phyloP scores from a whole-genome alignment of 495 filamentous ascomycete genomes.

The Xylaria cubensis region DNA sequence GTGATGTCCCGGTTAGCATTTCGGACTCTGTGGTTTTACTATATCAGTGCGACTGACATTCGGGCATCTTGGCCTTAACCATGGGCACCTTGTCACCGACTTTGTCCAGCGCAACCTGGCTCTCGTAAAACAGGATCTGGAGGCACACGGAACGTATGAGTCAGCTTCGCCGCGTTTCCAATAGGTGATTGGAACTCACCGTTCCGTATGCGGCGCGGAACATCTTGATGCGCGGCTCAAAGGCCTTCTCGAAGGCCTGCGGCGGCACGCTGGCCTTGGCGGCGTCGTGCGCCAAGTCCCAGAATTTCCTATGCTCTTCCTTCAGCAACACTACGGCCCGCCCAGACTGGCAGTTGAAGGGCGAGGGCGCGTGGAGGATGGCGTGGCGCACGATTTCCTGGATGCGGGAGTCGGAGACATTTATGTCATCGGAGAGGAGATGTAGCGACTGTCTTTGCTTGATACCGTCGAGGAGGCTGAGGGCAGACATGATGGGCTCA shows the following conservation, averaged over 20 bases:
- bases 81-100: not conserved
- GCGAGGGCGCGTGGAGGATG: slow-evolving; percentile 50
- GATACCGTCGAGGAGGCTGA: slow-evolving; percentile 49
- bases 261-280: slow-evolving; percentile 47
- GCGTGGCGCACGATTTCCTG: slow-evolving; percentile 55
- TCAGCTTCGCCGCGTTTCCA: not conserved
- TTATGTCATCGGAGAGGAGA: slow-evolving; percentile 70
- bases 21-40: too few relatives aligned
- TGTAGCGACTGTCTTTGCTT: slow-evolving; percentile 53
- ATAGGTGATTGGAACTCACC: not conserved
- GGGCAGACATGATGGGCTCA: not conserved
- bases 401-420: slow-evolving; percentile 82
- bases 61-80: slow-evolving; percentile 7
- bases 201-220: slow-evolving; percentile 56
- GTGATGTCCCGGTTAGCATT: not conserved
- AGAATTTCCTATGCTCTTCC: slow-evolving; percentile 55
- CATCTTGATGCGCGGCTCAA: slow-evolving; percentile 45
- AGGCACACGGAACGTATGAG: not conserved
- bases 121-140: slow-evolving; percentile 19
- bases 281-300: slow-evolving; percentile 50
- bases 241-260: slow-evolving; percentile 44
- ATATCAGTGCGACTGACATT: not conserved
- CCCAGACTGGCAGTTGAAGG: slow-evolving; percentile 58
- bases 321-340: slow-evolving; percentile 54
- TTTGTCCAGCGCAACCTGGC: slow-evolving; percentile 2